Evolutionary conservation across 495 filamentous ascomycete species (phyloP), one percentile per base, ranked within the genome.

Genomic region (Penicillium steckii): DNA sequence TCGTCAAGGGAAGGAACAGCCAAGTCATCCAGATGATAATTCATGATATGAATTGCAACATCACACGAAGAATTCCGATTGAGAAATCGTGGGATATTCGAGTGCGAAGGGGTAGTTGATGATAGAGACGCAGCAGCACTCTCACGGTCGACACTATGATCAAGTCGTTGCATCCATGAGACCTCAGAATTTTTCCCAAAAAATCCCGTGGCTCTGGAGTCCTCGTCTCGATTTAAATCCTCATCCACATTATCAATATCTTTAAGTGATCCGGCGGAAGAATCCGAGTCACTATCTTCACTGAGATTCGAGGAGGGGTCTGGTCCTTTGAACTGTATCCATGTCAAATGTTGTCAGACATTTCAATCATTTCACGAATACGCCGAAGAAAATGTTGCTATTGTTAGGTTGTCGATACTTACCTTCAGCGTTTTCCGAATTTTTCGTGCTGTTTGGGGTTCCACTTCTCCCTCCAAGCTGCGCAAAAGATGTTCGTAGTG

Each of bases 121-220:
- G 38, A 41, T 3, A 24, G 18, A 2, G 38, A 41, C 8, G 8
- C 0, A 12, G 21, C 13, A 21, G 38, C 9, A n/a, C n/a, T n/a
- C 4, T 41, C 38, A 10, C 38, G 38, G 1, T 55, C 56, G 4
- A 64, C 58, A 18, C 57, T 65, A 44, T 70, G 60, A 12, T 71
- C 65, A 6, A 76, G 44, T 44, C 64, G 62, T 50, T 79, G 80
- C 52, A 86, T 77, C 85, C 85, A 87, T 22, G 72, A 63, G 18
- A 85, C 62, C 37, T 84, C 83, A 0, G 84, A 87, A 43, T 75
- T 84, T 56, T 85, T 85, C 18, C 85, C 85, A 48, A 85, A 72
- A 60, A 79, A 86, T 0, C 85, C 85, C 17, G 76, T 79, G 0
- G 75, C 72, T 10, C 76, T 63, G 19, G 72, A 65, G 15, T 62